phyloP scores from a whole-genome alignment of 108 stramenopile species.

The Nitzschia sp. region DNA sequence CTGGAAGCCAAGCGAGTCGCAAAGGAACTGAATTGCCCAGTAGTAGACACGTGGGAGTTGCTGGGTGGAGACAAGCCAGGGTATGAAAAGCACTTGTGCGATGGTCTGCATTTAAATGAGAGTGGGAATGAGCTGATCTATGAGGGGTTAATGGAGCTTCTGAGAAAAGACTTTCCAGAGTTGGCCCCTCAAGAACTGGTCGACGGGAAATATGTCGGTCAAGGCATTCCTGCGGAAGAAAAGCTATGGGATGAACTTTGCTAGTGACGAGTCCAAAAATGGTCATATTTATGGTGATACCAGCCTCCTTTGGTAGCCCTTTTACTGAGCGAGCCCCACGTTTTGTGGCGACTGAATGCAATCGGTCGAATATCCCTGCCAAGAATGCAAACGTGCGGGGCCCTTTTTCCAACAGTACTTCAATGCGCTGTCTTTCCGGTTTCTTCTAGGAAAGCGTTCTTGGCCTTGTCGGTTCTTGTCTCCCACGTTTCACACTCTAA shows the following conservation, averaged over 20 bases:
- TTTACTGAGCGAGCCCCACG: too few species aligned
- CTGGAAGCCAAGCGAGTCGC: conserved; percentile 42
- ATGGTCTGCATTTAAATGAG: conserved; percentile 72
- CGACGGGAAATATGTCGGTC: conserved; percentile 22
- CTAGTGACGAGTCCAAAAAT: not conserved
- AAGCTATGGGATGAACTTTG: conserved; percentile 38
- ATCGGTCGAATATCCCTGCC: conserved; percentile 50
- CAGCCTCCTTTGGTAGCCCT: too few species aligned
- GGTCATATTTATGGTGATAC: not conserved
- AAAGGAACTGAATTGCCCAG: conserved; percentile 34
- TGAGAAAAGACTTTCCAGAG: conserved; percentile 43
- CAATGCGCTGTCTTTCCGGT: too few species aligned
- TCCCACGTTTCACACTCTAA: too few species aligned
- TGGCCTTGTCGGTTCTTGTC: too few species aligned
- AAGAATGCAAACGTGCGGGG: conserved; percentile 67
- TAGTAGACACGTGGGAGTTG: conserved; percentile 56
- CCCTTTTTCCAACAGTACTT: too few species aligned
- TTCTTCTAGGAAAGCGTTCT: too few species aligned
- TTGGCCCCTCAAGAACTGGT: conserved; percentile 42
- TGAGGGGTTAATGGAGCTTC: conserved; percentile 47
- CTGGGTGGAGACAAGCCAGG: conserved; percentile 40
- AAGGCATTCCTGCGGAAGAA: conserved; percentile 44
- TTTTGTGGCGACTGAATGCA: not conserved
- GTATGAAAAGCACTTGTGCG: conserved; percentile 45
- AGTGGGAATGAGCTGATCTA: conserved; percentile 58